Evolutionary conservation across 108 stramenopile genomes (phyloP), one percentile per base, ranked within the genome.

Genomic region (Schizochytrium sp.): DNA sequence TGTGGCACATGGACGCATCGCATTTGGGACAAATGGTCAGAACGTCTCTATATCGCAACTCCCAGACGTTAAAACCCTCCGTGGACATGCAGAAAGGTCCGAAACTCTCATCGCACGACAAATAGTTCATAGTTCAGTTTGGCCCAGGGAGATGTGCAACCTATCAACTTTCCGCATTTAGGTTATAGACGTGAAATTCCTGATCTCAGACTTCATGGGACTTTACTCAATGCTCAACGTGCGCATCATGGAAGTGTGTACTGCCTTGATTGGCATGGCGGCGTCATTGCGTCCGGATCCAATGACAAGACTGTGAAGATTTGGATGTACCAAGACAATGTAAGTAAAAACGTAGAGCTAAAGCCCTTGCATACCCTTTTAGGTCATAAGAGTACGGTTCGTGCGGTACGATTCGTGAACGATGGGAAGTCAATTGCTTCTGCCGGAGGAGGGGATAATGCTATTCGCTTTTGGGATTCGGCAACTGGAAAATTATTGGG

Each of bases 301-400:
- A 83, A 83, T 50, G 76, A 83, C 76, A 83, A 83, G 76, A 55
- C 53, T 49, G 50, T 83, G 28, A 83, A 83, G 28, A 13, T 83
- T 38, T 83, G 76, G 76, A 17, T 47, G 28, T 50, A 19, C 72
- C 28, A 17, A 5, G 76, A 83, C 50, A 38, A n/a, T 53, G 76
- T 10, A 3, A 28, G 15, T 53, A 40, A 13, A 17, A n/a, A 17
- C 17, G 59, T n/a, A 60, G 28, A 69, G 2, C 28, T 69, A 10
- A 44, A 69, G 1, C 12, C 64, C 12, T 47, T 83, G 10, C 10
- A 55, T 2, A 10, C 15, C 45, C 8, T 83, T 47, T 10, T 55
- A n/a, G 76, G 76, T 47, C 76, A 83, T 53, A 7, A 42, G 5
- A 83, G 76, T 40, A 83, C 76, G 47, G n/a, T 83, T 1, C 47